A percentile compares a stretch with the other conserved stretches of the same genome.
These are phyloP conservation scores for Ophiosphaerella korrae DNA, from an alignment of 2,329 filamentous ascomycete species.

Conservation along the genomic window DNA sequence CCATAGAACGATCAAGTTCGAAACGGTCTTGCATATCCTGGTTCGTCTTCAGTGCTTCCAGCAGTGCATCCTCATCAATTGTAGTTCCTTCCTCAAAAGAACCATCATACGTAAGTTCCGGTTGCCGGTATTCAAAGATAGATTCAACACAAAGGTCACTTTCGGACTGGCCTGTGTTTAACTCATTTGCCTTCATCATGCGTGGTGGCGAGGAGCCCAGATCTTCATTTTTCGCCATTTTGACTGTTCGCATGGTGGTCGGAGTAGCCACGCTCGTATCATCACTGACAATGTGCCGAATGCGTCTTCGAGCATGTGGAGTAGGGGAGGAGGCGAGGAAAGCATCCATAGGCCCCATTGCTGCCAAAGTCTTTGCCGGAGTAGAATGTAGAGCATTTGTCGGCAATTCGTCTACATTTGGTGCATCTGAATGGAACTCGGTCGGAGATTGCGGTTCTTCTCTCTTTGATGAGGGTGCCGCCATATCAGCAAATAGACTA, in stretches of 20 bases:
- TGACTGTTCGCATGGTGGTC: slow-evolving; percentile 30
- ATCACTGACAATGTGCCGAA: slow-evolving; percentile 31
- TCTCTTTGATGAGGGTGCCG: slow-evolving; percentile 22
- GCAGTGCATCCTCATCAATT: slow-evolving; percentile 34
- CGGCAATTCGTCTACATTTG: slow-evolving; percentile 31
- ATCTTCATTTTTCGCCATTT: slow-evolving; percentile 28
- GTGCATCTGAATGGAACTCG: slow-evolving; percentile 37
- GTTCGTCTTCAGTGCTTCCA: slow-evolving; percentile 12
- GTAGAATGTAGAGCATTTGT: slow-evolving; percentile 28
- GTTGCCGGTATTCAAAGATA: slow-evolving; percentile 29
- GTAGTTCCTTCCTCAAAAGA: slow-evolving; percentile 43
- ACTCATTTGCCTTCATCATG: slow-evolving; percentile 19
- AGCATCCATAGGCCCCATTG: slow-evolving; percentile 41
- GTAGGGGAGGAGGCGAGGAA: slow-evolving; percentile 46
- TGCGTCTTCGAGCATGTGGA: slow-evolving; percentile 36
- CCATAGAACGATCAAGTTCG: slow-evolving; percentile 4
- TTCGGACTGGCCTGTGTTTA: neutral
- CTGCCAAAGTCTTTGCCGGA: slow-evolving; percentile 29
- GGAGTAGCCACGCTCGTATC: slow-evolving; percentile 35
- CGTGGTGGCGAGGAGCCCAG: slow-evolving; percentile 45
- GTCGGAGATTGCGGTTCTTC: slow-evolving; percentile 28
- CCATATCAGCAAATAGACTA: slow-evolving; percentile 70
- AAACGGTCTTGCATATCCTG: slow-evolving; percentile 8
- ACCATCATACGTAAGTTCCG: slow-evolving; percentile 15
- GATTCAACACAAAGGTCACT: slow-evolving; percentile 16